phyloP scores from a whole-genome alignment of 805 yeast genomes.

The Suhomyces pyralidae region DNA sequence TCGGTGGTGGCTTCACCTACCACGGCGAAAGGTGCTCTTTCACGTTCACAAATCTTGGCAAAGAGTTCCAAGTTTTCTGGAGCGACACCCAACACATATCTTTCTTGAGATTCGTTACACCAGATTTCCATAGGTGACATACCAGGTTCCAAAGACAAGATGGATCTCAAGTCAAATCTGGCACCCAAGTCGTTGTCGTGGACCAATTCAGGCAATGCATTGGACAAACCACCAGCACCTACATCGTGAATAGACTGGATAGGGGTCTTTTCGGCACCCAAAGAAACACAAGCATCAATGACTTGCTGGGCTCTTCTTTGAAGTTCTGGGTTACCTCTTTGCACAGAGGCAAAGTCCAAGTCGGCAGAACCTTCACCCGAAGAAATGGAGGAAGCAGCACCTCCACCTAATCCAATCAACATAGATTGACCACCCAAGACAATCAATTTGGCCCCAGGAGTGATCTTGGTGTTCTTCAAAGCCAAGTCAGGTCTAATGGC shows the following conservation, averaged over 20 bases:
- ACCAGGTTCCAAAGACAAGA: slow-evolving; percentile 89
- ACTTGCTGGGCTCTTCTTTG: slow-evolving; percentile 99
- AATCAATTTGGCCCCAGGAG: slow-evolving; percentile 87
- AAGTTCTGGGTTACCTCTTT: slow-evolving; percentile 99
- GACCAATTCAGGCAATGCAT: slow-evolving; percentile 95
- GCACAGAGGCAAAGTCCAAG: slow-evolving; percentile 97
- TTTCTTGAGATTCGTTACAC: slow-evolving; percentile 99
- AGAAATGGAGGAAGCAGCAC: slow-evolving; percentile 97
- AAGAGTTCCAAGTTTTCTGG: slow-evolving; percentile 71
- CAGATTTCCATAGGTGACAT: slow-evolving; percentile 99
- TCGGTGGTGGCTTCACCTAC: slow-evolving; percentile 93
- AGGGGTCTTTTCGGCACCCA: slow-evolving; percentile 65
- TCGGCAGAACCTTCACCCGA: slow-evolving; percentile 96
- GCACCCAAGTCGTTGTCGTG: slow-evolving; percentile 98
- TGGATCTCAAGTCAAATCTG: slow-evolving; percentile 82
- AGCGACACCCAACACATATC: slow-evolving; percentile 91
- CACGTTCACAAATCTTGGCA: slow-evolving; percentile 82
- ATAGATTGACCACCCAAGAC: slow-evolving; percentile 97
- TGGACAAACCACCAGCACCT: slow-evolving; percentile 98
- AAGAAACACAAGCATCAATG: slow-evolving; percentile 86
- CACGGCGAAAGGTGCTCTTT: slow-evolving; percentile 93
- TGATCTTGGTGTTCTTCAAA: slow-evolving; percentile 78
- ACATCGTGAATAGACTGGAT: slow-evolving; percentile 97
- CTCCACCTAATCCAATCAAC: slow-evolving; percentile 99
- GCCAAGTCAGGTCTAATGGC: slow-evolving; percentile 92